Conservation (phyloP, 768 basidiomycete genomes). For the Leccinum truebloodii region DNA sequence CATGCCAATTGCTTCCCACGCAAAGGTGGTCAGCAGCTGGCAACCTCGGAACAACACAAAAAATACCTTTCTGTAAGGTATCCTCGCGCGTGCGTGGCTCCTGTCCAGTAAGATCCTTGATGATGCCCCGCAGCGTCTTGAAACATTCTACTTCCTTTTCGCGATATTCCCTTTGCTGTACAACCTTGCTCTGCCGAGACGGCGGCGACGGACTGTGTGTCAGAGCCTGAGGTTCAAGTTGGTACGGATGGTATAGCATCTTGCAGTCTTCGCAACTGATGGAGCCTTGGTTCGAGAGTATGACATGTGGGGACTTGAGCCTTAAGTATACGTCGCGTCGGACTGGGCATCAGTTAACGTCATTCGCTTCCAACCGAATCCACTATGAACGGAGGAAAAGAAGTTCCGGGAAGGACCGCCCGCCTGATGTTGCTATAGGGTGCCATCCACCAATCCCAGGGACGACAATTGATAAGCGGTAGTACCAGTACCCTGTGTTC, state of each 20-base stretch:
- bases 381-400: not conserved
- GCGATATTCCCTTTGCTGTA: conserved; percentile 23
- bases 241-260: conserved; percentile 3
- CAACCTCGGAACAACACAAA: not conserved
- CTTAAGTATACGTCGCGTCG: not conserved
- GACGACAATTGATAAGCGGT: not conserved
- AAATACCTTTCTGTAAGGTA: conserved; percentile 19
- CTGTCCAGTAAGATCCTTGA: conserved; percentile 15
- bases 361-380: not conserved
- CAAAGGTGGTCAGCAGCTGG: conserved; percentile 6
- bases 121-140: conserved; percentile 15
- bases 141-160: conserved; percentile 25
- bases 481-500: not conserved
- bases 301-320: not conserved
- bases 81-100: conserved; percentile 21
- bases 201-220: not conserved
- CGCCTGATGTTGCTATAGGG: not conserved
- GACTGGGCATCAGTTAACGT: not conserved
- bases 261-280: not conserved
- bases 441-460: not conserved
- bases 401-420: not conserved
- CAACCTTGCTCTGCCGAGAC: conserved; percentile 14
- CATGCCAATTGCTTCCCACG: conserved; percentile 10
- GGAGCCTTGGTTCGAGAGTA: not conserved
- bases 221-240: too few species aligned